Evolutionary conservation across 495 filamentous ascomycete species (phyloP).

Genomic region (Aspergillus egyptiacus): DNA sequence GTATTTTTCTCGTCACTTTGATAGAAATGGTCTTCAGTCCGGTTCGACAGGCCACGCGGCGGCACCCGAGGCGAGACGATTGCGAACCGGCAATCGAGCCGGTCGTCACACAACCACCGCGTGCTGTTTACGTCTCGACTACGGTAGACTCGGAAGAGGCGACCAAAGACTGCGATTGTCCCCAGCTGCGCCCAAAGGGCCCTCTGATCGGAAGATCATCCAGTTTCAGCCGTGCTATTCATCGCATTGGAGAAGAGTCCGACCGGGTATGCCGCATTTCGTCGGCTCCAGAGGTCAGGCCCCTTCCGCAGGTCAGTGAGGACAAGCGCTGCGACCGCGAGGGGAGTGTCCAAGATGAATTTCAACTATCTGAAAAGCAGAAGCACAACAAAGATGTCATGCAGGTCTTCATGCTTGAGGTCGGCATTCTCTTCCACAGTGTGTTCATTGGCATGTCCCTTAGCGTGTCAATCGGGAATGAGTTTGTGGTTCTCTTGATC

Average conservation of each 20-base stretch:
- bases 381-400: conserved; percentile 37
- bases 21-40: conserved; percentile 64
- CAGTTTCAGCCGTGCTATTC: conserved; percentile 29
- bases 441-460: conserved; percentile 80
- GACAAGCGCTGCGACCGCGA: neutral
- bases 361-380: conserved; percentile 15
- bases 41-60: conserved; percentile 24
- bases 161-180: neutral
- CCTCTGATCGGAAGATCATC: conserved; percentile 26
- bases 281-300: conserved; percentile 18
- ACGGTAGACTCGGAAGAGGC: neutral
- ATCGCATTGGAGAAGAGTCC: conserved; percentile 23
- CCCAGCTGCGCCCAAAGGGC: conserved; percentile 28
- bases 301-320: conserved; percentile 20
- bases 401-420: conserved; percentile 67
- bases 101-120: neutral
- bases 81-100: conserved; percentile 3
- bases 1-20: conserved; percentile 59
- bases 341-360: neutral
- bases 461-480: conserved; percentile 61
- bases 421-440: conserved; percentile 75
- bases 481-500: conserved; percentile 65
- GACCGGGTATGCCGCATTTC: conserved; percentile 24
- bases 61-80: neutral
- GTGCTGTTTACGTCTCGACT: neutral